Evolutionary conservation across 495 filamentous ascomycete genomes (phyloP).

Genomic region (Filosporella fistucella): DNA sequence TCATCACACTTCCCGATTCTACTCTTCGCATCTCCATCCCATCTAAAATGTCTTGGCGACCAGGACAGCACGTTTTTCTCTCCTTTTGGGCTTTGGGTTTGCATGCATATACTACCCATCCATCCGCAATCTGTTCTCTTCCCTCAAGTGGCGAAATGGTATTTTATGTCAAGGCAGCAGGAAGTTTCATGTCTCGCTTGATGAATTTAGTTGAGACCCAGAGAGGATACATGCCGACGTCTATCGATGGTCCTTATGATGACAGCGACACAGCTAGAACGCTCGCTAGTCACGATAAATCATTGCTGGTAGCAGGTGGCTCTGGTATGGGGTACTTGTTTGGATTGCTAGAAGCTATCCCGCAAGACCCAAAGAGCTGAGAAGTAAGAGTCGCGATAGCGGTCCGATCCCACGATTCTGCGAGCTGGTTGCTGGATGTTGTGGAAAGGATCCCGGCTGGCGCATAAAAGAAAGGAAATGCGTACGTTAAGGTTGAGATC

Average conservation of each 20-base stretch:
- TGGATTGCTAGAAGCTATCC: too few species aligned
- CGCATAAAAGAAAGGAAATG: too few species aligned
- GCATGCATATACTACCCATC: conserved; percentile 77
- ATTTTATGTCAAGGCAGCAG: not conserved
- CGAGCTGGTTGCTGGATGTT: too few species aligned
- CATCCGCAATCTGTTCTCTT: conserved; percentile 60
- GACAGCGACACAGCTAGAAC: too few species aligned
- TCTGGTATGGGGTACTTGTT: too few species aligned
- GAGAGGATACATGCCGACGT: conserved; percentile 56
- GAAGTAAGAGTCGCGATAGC: too few species aligned
- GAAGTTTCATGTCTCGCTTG: conserved; percentile 14
- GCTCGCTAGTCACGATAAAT: too few species aligned
- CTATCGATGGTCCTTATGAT: conserved; percentile 76
- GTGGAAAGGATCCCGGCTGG: too few species aligned
- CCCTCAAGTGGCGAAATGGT: not conserved
- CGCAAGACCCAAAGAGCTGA: too few species aligned
- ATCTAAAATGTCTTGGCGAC: conserved; percentile 46
- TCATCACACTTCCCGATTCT: conserved; percentile 29
- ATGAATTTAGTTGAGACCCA: conserved; percentile 10
- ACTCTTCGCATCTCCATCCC: conserved; percentile 38
- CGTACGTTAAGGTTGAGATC: too few species aligned
- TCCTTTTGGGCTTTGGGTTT: conserved; percentile 63
- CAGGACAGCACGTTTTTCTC: conserved; percentile 77
- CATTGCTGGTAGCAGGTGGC: too few species aligned
- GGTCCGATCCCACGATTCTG: too few species aligned